Evolutionary conservation across 305 asterid species (phyloP).

Genomic region (Solanum hybrid): DNA sequence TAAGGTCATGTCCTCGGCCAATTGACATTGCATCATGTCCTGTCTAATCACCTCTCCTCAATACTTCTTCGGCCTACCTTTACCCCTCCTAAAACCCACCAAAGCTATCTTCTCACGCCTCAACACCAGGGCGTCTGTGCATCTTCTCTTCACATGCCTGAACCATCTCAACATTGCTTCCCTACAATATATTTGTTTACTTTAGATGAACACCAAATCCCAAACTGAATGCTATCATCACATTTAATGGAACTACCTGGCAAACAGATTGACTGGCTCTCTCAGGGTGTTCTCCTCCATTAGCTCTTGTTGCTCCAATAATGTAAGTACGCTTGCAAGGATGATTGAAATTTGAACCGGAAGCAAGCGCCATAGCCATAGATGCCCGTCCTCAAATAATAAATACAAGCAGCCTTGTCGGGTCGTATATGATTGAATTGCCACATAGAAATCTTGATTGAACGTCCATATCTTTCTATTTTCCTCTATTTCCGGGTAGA

Average conservation of each 20-base stretch:
- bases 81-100: not conserved
- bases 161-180: not conserved
- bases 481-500: not conserved
- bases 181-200: not conserved
- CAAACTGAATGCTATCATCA: not conserved
- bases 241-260: conserved; percentile 43
- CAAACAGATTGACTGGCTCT: conserved; percentile 77
- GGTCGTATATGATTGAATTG: conserved; percentile 73
- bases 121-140: not conserved
- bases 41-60: not conserved
- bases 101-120: not conserved
- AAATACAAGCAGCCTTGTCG: conserved; percentile 68
- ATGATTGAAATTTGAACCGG: conserved; percentile 59
- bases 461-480: not conserved
- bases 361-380: conserved; percentile 86
- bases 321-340: conserved; percentile 59
- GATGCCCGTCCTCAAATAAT: conserved; percentile 79
- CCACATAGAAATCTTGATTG: conserved; percentile 41
- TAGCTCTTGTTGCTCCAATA: conserved; percentile 53
- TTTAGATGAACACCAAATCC: not conserved
- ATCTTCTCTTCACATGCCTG: not conserved
- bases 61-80: not conserved
- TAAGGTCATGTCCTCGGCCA: not conserved
- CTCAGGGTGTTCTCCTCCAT: conserved; percentile 65
- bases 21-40: not conserved